phyloP scores from a whole-genome alignment of 2,329 filamentous ascomycete species.

The Fusarium oxysporum region DNA sequence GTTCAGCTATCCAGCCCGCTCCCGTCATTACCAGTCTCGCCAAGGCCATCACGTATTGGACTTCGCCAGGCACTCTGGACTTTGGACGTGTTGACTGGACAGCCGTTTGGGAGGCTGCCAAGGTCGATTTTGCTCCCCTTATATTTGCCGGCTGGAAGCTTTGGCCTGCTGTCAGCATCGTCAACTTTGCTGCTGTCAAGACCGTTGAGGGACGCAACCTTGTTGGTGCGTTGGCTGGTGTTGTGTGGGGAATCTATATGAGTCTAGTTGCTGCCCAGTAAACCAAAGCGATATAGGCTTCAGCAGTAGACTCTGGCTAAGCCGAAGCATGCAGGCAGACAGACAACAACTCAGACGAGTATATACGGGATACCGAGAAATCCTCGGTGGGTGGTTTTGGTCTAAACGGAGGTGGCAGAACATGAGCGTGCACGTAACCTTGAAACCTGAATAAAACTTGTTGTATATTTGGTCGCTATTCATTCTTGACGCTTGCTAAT shows the following conservation, averaged over 20 bases:
- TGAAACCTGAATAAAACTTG: background rate
- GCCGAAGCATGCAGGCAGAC: background rate
- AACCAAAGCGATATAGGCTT: background rate
- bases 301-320: background rate
- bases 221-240: slow-evolving; percentile 76
- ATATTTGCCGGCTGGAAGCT: slow-evolving; percentile 75
- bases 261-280: slow-evolving; percentile 66
- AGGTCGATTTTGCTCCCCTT: slow-evolving; percentile 71
- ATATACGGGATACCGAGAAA: background rate
- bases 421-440: background rate
- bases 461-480: slow-evolving; percentile 12
- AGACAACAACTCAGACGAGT: background rate
- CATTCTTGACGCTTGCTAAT: slow-evolving; percentile 3
- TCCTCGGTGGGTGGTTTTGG: background rate
- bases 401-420: background rate
- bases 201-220: slow-evolving; percentile 78
- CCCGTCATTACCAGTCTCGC: slow-evolving; percentile 53
- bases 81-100: slow-evolving; percentile 59
- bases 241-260: slow-evolving; percentile 81
- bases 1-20: slow-evolving; percentile 59
- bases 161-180: slow-evolving; percentile 76
- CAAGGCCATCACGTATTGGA: slow-evolving; percentile 51
- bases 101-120: slow-evolving; percentile 56
- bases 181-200: slow-evolving; percentile 76
- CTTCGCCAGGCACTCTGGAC: slow-evolving; percentile 56